These are phyloP conservation scores for Camellia oleifera DNA, from an alignment of 179 eudicot genomes.

Conservation along the genomic window DNA sequence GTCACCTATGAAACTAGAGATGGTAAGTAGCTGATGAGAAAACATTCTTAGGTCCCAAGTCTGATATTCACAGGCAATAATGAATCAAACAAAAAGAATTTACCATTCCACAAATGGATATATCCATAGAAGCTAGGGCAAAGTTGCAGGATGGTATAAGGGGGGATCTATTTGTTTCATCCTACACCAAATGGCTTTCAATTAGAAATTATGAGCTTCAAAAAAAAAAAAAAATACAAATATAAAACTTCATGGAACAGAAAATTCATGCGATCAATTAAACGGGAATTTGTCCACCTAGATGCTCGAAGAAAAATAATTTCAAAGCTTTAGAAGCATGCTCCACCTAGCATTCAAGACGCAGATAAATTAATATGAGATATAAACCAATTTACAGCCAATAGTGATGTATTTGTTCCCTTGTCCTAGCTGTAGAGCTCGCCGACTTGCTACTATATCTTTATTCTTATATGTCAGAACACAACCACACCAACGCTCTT, in stretches of 20 bases:
- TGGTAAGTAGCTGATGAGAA: too few relatives aligned
- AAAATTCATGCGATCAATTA: neutral
- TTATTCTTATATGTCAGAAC: constrained; percentile 6
- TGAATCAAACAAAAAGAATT: too few relatives aligned
- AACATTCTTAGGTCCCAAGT: too few relatives aligned
- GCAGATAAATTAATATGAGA: neutral
- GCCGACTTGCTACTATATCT: neutral
- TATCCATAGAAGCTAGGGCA: too few relatives aligned
- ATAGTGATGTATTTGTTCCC: constrained; percentile 1
- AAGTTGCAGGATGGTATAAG: too few relatives aligned
- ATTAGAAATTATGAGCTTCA: too few relatives aligned
- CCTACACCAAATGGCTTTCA: too few relatives aligned
- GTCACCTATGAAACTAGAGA: too few relatives aligned
- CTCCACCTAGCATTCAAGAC: neutral
- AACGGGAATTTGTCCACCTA: neutral
- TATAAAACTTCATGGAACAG: neutral
- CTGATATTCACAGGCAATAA: too few relatives aligned
- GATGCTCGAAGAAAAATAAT: neutral
- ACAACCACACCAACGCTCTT: neutral
- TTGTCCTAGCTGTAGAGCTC: neutral
- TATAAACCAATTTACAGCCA: constrained; percentile 11
- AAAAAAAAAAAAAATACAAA: too few relatives aligned
- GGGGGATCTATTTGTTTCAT: too few relatives aligned
- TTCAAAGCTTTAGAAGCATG: neutral
- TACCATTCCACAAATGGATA: too few relatives aligned